These are phyloP conservation scores for Cladosporium austrohemisphaericum DNA, from an alignment of 2,329 filamentous ascomycete genomes.

Conservation along the genomic window DNA sequence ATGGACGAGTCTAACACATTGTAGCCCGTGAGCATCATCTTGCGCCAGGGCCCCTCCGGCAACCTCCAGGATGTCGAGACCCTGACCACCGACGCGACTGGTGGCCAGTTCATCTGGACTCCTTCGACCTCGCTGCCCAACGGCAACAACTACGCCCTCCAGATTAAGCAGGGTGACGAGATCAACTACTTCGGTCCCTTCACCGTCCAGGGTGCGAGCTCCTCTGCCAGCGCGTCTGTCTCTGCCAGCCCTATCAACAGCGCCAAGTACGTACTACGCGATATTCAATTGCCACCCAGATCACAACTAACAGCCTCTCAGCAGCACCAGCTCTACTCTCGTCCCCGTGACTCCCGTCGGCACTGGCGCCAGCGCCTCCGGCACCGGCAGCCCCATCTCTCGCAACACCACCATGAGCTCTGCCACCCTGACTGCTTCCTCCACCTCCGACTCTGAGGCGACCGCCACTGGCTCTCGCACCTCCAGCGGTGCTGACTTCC, in stretches of 20 bases:
- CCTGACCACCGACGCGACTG: constrained; percentile 22
- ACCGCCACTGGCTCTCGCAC: constrained; percentile 16
- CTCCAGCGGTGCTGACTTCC: constrained; percentile 12
- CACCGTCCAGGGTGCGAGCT: constrained; percentile 36
- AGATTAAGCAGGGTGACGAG: constrained; percentile 51
- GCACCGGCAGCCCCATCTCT: constrained; percentile 24
- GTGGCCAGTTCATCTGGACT: constrained; percentile 46
- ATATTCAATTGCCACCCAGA: background rate
- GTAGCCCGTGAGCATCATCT: constrained; percentile 52
- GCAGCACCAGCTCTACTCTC: constrained; percentile 19
- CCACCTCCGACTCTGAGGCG: constrained; percentile 9
- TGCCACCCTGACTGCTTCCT: constrained; percentile 22
- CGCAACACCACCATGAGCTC: constrained; percentile 30
- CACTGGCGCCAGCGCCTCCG: constrained; percentile 16
- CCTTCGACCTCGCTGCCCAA: constrained; percentile 42
- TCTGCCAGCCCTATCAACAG: constrained; percentile 18
- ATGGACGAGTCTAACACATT: constrained; percentile 15
- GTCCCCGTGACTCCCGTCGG: constrained; percentile 14
- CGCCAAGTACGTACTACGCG: constrained; percentile 11
- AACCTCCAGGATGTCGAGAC: constrained; percentile 49
- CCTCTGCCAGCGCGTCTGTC: constrained; percentile 27
- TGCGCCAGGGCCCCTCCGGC: constrained; percentile 50
- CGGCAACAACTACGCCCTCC: constrained; percentile 54
- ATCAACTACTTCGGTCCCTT: constrained; percentile 57
- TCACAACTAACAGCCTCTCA: constrained; percentile 4